Conservation (phyloP, 441 rosid genomes). For the Arabidopsis lyrata region DNA sequence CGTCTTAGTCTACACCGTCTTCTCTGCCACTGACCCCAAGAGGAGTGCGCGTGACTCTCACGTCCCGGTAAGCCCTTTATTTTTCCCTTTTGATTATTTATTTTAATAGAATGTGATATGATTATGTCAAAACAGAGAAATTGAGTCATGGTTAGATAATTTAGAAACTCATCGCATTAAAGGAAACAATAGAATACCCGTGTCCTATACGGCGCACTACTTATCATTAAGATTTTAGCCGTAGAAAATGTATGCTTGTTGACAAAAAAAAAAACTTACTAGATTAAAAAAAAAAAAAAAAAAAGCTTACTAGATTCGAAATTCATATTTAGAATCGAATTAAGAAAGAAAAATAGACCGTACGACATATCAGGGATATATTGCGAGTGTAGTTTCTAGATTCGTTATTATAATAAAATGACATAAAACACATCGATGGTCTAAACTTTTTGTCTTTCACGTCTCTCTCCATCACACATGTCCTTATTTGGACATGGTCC, state of each 20-base stretch:
- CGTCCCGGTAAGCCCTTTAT: slow-evolving; percentile 64
- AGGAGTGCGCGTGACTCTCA: slow-evolving; percentile 91
- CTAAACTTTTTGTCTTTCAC: slow-evolving; percentile 23
- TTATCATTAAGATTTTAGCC: not conserved
- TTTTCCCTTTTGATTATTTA: not conserved
- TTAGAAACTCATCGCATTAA: slow-evolving; percentile 11
- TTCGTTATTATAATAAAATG: slow-evolving; percentile 30
- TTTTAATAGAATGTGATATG: slow-evolving; percentile 1
- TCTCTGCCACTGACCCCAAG: slow-evolving; percentile 97
- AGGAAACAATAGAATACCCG: not conserved
- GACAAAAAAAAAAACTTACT: too few relatives aligned
- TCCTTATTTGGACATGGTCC: slow-evolving; percentile 34
- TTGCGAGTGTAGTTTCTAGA: slow-evolving; percentile 8
- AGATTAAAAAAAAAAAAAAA: too few relatives aligned
- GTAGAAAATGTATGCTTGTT: not conserved
- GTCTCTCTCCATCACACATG: slow-evolving; percentile 28
- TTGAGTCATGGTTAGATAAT: not conserved
- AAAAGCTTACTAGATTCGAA: not conserved
- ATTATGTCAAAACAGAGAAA: slow-evolving; percentile 10
- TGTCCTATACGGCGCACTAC: slow-evolving; percentile 24
- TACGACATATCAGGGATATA: not conserved
- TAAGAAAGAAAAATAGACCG: not conserved
- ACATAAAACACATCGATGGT: slow-evolving; percentile 12
- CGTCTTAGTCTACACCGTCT: slow-evolving; percentile 83
- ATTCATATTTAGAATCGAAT: not conserved